Evolutionary conservation across 495 filamentous ascomycete species (phyloP), one percentile per base, ranked within the genome.

Genomic region (Cercophora newfieldiana): DNA sequence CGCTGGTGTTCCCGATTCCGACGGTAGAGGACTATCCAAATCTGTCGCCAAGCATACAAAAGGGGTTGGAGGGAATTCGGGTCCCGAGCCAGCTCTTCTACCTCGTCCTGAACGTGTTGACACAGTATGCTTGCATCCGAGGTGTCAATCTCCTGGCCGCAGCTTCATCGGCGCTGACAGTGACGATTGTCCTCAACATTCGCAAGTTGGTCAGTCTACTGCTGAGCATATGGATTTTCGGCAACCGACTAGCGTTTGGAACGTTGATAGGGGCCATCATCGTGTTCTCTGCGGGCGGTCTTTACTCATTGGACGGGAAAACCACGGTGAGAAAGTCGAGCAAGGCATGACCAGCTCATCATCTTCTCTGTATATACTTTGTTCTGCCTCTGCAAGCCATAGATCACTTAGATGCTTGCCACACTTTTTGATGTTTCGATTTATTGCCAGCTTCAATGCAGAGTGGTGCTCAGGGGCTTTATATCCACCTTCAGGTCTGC

Each of bases 171-270:
- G 96, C 95, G 0, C 81, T 99, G 58, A 97, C 94, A 0, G 95
- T 99, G 18, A 97, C 94, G 1, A 95, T 99, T 49, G 91, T 97
- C 31, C 83, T 99, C 26, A 99, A 98, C 75, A 89, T 99, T 56
- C 85, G 95, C 70, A 99, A 99, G 77, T 81, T 99, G n/a, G 88
- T 96, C 21, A 96, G 92, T 65, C 83, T 98, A 62, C 74, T 97
- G 66, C 71, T 98, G 47, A 97, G 94, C 65, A 93, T 97, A 66
- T 93, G 91, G 82, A 74, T 98, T 2, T 99, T 99, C 77, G 95
- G 94, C 8, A 97, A 98, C 72, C 72, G 84, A 31, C 77, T 99
- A 67, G 85, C 87, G 0, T 76, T 81, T 2, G 89, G 91, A 44
- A 94, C 97, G 50, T 73, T 96, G 48, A 63, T 91, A 16, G 95